Percentiles rank a stretch among this genome's conserved stretches.
phyloP scores from a whole-genome alignment of 2,329 filamentous ascomycete genomes.

The Aspergillus intermedius region DNA sequence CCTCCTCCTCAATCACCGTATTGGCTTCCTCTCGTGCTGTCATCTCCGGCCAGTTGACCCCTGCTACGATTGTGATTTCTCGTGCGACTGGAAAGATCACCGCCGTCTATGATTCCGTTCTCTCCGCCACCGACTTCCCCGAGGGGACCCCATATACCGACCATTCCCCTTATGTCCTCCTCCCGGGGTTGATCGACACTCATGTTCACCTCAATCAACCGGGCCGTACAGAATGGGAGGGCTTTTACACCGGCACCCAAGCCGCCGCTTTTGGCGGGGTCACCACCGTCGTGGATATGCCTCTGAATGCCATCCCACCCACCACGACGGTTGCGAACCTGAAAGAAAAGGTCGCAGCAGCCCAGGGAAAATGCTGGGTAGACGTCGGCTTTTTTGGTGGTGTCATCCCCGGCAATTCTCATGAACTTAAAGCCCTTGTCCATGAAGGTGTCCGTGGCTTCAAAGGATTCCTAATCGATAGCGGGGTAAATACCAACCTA shows the following conservation, averaged over 20 bases:
- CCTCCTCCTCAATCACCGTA: constrained; percentile 56
- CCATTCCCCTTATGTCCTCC: constrained; percentile 74
- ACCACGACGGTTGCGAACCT: constrained; percentile 83
- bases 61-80: constrained; percentile 78
- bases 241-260: constrained; percentile 88
- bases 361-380: constrained; percentile 86
- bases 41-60: constrained; percentile 66
- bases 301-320: constrained; percentile 90
- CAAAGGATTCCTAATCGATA: constrained; percentile 96
- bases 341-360: constrained; percentile 77
- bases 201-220: constrained; percentile 98
- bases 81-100: constrained; percentile 75
- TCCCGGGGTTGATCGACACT: constrained; percentile 93
- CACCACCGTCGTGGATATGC: constrained; percentile 97
- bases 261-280: constrained; percentile 94
- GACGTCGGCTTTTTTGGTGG: constrained; percentile 98
- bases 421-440: constrained; percentile 72
- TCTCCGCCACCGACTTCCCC: constrained; percentile 68
- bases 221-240: constrained; percentile 95
- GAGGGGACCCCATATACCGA: constrained; percentile 67
- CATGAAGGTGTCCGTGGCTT: constrained; percentile 85
- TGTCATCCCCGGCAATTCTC: constrained; percentile 80
- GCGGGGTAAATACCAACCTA: constrained; percentile 60
- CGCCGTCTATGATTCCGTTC: constrained; percentile 63
- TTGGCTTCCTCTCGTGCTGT: constrained; percentile 79